phyloP scores from a whole-genome alignment of 352 stramenopile species.

The Phytophthora brassicae region DNA sequence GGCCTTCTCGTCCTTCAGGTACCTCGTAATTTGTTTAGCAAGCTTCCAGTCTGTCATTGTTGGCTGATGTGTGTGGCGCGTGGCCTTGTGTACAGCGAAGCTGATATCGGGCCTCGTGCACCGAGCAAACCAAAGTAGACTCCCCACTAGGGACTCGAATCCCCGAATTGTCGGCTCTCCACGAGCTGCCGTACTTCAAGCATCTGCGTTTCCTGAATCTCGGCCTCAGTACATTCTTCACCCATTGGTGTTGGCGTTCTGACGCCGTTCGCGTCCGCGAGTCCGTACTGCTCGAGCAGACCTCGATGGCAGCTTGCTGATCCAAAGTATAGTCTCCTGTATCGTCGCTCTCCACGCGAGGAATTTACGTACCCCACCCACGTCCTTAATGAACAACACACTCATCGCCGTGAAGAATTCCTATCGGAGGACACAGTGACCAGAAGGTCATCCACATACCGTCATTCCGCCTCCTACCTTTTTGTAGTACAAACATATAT shows the following conservation, averaged over 20 bases:
- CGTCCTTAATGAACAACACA: constrained; percentile 26
- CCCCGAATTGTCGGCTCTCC: constrained; percentile 12
- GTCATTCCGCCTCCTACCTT: constrained; percentile 10
- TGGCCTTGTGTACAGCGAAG: constrained; percentile 23
- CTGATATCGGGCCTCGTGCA: constrained; percentile 32
- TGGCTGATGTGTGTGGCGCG: constrained; percentile 10
- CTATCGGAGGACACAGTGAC: constrained; percentile 17
- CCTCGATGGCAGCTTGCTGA: constrained; percentile 22
- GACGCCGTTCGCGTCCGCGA: constrained; percentile 26
- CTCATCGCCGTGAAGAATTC: constrained; percentile 14
- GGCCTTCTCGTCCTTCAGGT: constrained; percentile 17
- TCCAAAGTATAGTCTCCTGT: constrained; percentile 22
- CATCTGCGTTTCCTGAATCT: neutral
- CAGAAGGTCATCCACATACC: constrained; percentile 41
- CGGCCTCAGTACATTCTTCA: neutral
- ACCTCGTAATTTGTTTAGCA: constrained; percentile 18
- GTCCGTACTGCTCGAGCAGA: constrained; percentile 20
- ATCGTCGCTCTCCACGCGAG: constrained; percentile 23
- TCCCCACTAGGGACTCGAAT: constrained; percentile 39
- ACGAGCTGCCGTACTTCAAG: neutral
- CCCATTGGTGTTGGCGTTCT: constrained; percentile 1
- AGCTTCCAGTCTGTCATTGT: constrained; percentile 7
- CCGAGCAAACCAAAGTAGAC: constrained; percentile 27
- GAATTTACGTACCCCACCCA: constrained; percentile 27
- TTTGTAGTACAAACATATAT: constrained; percentile 5